Evolutionary conservation across 768 basidiomycete species (phyloP), one percentile per base, ranked within the genome.

Genomic region (Trichaptum fuscoviolaceum): DNA sequence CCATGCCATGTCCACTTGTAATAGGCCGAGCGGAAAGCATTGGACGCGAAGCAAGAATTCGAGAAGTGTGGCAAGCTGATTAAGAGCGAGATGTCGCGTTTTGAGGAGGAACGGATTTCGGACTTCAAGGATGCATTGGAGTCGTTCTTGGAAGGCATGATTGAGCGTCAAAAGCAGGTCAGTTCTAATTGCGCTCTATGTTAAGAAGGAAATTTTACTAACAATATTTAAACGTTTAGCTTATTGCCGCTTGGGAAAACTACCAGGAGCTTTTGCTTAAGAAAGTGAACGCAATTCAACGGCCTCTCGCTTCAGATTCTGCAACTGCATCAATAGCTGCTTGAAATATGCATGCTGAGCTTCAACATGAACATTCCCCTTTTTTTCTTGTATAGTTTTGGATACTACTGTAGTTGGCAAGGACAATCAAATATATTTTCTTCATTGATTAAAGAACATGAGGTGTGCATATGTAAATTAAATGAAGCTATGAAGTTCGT

Each of bases 51-150:
- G 73, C 86, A 87, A 63, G 96, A 97, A 69, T 99, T 91, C 73
- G 96, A 98, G 58, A 85, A 91, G 24, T 89, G 90, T 15, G 93
- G 94, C 23, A 90, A 90, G 69, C 79, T 97, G 23, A 88, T 95
- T 70, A 99, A 99, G 77, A 79, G 85, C 4, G 97, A 99, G 77
- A 86, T 95, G 69, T 87, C 87, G 5, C 82, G 96, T 58, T 98
- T 99, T 73, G 96, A 99, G 78, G 86, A 88, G 73, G 96, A 97
- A 77, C 86, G 96, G 58, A 84, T 99, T 26, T 91, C 93, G 62
- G 96, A 99, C 74, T 97, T 99, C 77, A 96, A 95, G 77, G 81
- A 84, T 58, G 83, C 90, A 2, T 75, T 99, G 69, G 91, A 93
- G 75, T 83, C 83, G 3, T 95, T 94, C 76, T 78, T 98, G 64